These are phyloP conservation scores for Neopestalotiopsis clavispora DNA, from an alignment of 2,329 filamentous ascomycete species.

Conservation along the genomic window DNA sequence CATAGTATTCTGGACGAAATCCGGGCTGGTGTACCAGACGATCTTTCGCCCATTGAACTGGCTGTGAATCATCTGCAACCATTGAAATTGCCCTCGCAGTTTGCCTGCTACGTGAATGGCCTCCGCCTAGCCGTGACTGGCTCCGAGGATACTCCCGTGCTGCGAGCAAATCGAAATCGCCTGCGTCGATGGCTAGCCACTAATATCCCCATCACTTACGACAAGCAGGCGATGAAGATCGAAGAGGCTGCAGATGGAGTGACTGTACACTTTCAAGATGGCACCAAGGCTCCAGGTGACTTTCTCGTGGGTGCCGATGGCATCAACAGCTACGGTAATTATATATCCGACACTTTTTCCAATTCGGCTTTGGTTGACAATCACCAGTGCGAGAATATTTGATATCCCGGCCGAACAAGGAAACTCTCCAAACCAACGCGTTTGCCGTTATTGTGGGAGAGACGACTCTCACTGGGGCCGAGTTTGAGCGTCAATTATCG, in stretches of 20 bases:
- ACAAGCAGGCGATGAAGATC: conserved; percentile 25
- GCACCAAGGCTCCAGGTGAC: conserved; percentile 27
- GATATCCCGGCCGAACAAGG: conserved; percentile 23
- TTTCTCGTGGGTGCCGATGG: conserved; percentile 35
- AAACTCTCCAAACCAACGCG: conserved; percentile 25
- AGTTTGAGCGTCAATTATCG: conserved; percentile 31
- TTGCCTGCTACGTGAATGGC: background rate
- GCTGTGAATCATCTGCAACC: conserved; percentile 4
- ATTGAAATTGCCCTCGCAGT: conserved; percentile 7
- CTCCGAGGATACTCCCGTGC: background rate
- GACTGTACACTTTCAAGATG: conserved; percentile 31
- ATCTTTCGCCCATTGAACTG: background rate
- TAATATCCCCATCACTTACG: conserved; percentile 29
- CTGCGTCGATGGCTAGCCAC: conserved; percentile 32
- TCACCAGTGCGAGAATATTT: conserved; percentile 29
- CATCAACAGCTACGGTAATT: conserved; percentile 29
- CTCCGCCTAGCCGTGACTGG: conserved; percentile 1
- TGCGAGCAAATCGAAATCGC: conserved; percentile 27
- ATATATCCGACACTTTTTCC: background rate
- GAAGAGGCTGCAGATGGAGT: conserved; percentile 24
- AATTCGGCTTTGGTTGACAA: background rate
- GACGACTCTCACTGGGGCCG: conserved; percentile 26
- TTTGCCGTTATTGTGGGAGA: conserved; percentile 28
- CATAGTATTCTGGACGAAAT: conserved; percentile 3
- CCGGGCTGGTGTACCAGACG: background rate